These are phyloP conservation scores for Neonectria coccinea DNA, from an alignment of 2,329 filamentous ascomycete species.

Conservation along the genomic window DNA sequence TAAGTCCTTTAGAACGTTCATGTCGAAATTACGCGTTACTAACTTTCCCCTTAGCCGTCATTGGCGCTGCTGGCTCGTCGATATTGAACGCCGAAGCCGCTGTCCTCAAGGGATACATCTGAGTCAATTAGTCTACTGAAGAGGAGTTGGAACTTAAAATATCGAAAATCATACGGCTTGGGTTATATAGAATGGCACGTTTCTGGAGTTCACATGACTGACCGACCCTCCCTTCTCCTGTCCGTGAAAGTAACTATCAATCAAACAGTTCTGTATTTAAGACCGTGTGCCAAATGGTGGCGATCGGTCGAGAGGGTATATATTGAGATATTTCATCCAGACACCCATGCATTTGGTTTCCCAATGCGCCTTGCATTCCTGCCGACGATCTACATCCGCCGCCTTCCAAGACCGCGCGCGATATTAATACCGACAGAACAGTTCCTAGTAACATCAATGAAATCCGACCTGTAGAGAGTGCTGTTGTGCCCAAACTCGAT, in stretches of 20 bases:
- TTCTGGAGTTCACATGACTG: constrained; percentile 14
- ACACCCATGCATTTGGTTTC: constrained; percentile 8
- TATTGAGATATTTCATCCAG: constrained; percentile 10
- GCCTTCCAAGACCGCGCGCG: neutral
- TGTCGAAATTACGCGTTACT: constrained; percentile 6
- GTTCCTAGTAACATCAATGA: constrained; percentile 4
- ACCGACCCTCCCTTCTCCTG: neutral
- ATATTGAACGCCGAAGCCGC: constrained; percentile 95
- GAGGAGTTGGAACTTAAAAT: constrained; percentile 1
- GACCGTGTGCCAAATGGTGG: neutral
- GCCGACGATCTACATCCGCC: constrained; percentile 19
- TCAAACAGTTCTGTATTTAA: constrained; percentile 12
- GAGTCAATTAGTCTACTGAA: constrained; percentile 40
- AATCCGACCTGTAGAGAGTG: constrained; percentile 8
- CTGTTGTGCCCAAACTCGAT: constrained; percentile 7
- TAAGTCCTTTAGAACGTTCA: constrained; percentile 51
- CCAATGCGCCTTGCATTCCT: constrained; percentile 13
- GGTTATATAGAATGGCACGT: constrained; percentile 17
- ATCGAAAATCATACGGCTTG: constrained; percentile 19
- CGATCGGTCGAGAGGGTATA: constrained; percentile 26
- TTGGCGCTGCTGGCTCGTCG: constrained; percentile 94
- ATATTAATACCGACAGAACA: constrained; percentile 3
- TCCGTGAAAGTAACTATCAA: neutral
- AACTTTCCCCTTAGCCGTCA: constrained; percentile 71
- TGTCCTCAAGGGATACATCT: constrained; percentile 87